Evolutionary conservation across 106 monocot genomes (phyloP).

Genomic region (Dendrobium chrysotoxum): DNA sequence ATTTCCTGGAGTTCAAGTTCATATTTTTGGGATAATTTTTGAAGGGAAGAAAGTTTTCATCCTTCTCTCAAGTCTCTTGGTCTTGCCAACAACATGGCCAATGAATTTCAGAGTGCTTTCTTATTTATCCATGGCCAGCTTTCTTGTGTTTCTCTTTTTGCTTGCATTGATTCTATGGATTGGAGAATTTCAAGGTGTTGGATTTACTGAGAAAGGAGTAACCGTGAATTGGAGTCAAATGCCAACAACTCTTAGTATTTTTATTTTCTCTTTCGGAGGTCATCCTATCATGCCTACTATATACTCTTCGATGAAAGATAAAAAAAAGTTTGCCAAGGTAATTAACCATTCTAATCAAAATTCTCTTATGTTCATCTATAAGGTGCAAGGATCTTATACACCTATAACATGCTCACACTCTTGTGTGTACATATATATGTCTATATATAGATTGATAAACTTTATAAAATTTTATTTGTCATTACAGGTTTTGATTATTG

Average conservation of each 20-base stretch:
- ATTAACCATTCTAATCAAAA: neutral
- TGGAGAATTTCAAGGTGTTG: neutral
- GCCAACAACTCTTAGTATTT: neutral
- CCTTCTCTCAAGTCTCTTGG: neutral
- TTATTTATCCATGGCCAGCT: neutral
- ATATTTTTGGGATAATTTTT: neutral
- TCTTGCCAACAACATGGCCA: slow-evolving; percentile 1
- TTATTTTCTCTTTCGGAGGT: neutral
- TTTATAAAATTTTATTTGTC: no score
- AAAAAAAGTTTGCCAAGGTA: neutral
- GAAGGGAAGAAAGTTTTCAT: neutral
- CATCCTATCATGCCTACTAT: neutral
- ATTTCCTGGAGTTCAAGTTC: neutral
- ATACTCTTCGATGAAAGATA: neutral
- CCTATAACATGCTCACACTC: no score
- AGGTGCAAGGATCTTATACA: no score
- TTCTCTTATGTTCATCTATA: no score
- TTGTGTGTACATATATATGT: no score
- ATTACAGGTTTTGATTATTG: neutral
- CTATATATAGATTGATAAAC: no score
- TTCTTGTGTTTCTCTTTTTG: neutral
- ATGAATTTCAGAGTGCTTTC: neutral
- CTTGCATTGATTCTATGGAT: neutral
- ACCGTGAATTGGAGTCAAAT: neutral
- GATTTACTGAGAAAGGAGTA: neutral